These are phyloP conservation scores for Penicillium alfredii DNA, from an alignment of 495 filamentous ascomycete genomes.

Conservation along the genomic window DNA sequence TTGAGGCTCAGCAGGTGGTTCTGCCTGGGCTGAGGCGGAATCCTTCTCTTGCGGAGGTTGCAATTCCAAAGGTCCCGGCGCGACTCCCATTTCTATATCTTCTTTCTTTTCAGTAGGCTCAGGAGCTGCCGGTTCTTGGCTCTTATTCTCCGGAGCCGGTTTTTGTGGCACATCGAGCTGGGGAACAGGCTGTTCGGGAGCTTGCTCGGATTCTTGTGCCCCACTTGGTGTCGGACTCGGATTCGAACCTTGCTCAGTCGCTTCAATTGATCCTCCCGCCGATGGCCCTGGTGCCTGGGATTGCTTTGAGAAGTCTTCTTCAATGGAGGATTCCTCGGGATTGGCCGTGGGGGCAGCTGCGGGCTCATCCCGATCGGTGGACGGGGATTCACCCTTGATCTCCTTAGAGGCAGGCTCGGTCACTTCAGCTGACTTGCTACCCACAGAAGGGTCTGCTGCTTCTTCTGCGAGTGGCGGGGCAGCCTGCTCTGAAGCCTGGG, in stretches of 20 bases:
- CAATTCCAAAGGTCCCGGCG: slow-evolving; percentile 2
- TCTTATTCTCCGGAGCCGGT: too few species aligned
- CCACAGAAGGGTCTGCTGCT: neutral
- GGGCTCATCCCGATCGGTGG: neutral
- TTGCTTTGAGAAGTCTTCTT: slow-evolving; percentile 7
- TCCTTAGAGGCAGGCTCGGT: slow-evolving; percentile 4
- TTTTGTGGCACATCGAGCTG: too few species aligned
- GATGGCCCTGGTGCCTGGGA: too few species aligned
- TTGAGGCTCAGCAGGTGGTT: too few species aligned
- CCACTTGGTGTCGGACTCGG: too few species aligned
- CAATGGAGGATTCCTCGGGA: slow-evolving; percentile 4
- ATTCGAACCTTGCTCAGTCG: too few species aligned
- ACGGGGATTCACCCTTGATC: slow-evolving; percentile 3
- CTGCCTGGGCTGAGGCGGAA: neutral
- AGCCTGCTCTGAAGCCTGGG: neutral
- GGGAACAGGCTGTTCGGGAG: too few species aligned
- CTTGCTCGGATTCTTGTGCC: neutral
- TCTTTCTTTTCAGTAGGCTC: slow-evolving; percentile 3
- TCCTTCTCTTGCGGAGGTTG: slow-evolving; percentile 2
- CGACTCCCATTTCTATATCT: slow-evolving; percentile 11
- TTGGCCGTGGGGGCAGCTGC: slow-evolving; percentile 2
- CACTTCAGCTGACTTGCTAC: neutral
- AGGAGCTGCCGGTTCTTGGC: too few species aligned
- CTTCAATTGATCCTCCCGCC: too few species aligned
- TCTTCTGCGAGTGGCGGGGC: neutral